A percentile compares a stretch with the other conserved stretches of the same genome.
Evolutionary conservation across 2,329 filamentous ascomycete genomes (phyloP).

Genomic region (Arthrobotrys entomopaga): DNA sequence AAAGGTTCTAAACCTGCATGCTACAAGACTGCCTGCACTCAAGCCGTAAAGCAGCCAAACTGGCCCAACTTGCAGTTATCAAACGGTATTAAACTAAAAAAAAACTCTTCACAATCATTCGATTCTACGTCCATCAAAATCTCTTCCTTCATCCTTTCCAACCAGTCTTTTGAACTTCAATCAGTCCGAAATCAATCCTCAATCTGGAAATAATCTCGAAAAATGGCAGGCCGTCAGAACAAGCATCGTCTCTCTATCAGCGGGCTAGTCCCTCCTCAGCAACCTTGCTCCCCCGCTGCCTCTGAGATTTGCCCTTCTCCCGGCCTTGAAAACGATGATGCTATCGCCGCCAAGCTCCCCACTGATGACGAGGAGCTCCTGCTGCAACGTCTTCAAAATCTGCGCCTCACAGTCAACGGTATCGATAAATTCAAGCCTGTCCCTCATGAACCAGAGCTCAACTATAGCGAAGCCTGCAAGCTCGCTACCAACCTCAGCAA

Average conservation of each 20-base stretch:
- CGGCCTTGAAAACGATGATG: not conserved
- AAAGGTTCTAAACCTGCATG: no score
- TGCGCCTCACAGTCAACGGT: not conserved
- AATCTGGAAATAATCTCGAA: no score
- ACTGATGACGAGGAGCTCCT: slow-evolving; percentile 7
- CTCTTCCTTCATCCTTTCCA: no score
- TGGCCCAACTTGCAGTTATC: no score
- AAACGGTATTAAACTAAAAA: no score
- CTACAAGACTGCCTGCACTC: no score
- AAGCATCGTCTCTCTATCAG: slow-evolving; percentile 16
- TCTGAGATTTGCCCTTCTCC: slow-evolving; percentile 11
- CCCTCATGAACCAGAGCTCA: not conserved
- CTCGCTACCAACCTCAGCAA: not conserved
- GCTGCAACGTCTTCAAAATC: not conserved
- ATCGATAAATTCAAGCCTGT: slow-evolving; percentile 7
- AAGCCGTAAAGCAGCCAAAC: no score
- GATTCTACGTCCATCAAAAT: no score
- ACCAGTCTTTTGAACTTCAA: no score
- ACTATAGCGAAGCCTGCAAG: slow-evolving; percentile 11
- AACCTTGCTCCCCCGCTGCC: slow-evolving; percentile 12
- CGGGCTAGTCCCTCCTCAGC: slow-evolving; percentile 27
- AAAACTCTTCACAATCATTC: no score
- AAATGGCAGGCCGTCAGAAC: not conserved
- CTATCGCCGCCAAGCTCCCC: not conserved
- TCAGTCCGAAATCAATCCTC: no score